Conservation (phyloP, 2,329 filamentous ascomycete species). For the Aspergillus japonicus region DNA sequence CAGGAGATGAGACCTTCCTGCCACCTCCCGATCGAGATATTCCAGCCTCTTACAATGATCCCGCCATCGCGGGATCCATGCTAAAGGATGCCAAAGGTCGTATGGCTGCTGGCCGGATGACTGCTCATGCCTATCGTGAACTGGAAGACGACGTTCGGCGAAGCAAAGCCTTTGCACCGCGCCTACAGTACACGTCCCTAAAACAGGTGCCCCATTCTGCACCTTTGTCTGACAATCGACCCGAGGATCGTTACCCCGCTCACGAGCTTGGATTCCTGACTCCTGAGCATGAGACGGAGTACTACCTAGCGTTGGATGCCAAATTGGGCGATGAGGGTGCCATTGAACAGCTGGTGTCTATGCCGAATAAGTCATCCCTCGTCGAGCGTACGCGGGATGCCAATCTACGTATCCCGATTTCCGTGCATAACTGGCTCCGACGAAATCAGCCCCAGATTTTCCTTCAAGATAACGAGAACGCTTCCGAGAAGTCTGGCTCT, state of each 20-base stretch:
- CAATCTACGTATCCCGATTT: conserved; percentile 75
- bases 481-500: conserved; percentile 43
- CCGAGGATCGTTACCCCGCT: conserved; percentile 23
- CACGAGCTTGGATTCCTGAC: conserved; percentile 46
- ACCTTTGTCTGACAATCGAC: conserved; percentile 14
- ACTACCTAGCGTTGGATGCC: conserved; percentile 44
- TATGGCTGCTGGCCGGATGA: conserved; percentile 38
- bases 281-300: conserved; percentile 45
- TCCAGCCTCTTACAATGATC: conserved; percentile 34
- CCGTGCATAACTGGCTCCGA: conserved; percentile 93
- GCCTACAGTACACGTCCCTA: conserved; percentile 33
- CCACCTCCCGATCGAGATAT: conserved; percentile 43
- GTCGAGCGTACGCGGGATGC: conserved; percentile 56
- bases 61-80: conserved; percentile 32
- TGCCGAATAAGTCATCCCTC: conserved; percentile 42
- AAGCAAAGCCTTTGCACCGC: conserved; percentile 41
- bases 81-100: conserved; percentile 42
- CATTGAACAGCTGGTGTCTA: conserved; percentile 51
- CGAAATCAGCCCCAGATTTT: conserved; percentile 82
- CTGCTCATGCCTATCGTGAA: conserved; percentile 35
- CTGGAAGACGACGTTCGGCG: conserved; percentile 41
- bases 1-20: conserved; percentile 48
- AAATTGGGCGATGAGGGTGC: conserved; percentile 44
- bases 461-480: conserved; percentile 68
- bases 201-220: conserved; percentile 32